phyloP scores from a whole-genome alignment of 768 basidiomycete species.

The Mycena olivaceomarginata region DNA sequence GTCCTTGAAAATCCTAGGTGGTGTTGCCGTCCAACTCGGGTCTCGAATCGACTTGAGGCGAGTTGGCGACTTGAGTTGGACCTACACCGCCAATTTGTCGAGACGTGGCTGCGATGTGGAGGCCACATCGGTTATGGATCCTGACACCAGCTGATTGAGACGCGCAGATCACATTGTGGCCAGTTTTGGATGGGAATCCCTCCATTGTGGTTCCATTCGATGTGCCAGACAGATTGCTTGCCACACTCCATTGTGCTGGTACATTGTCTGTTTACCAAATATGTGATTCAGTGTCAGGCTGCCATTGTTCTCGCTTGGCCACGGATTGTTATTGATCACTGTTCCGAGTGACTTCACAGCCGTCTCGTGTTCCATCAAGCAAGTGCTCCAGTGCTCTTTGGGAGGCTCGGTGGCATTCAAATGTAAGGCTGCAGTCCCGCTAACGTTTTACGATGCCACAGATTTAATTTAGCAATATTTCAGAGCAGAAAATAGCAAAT shows the following conservation, averaged over 20 bases:
- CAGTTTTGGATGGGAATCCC: constrained; percentile 22
- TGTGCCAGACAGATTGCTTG: neutral
- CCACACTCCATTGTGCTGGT: neutral
- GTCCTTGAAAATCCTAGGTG: too few relatives aligned
- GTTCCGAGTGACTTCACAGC: too few relatives aligned
- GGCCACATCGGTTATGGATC: neutral
- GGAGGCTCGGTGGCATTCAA: too few relatives aligned
- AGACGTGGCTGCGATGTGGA: constrained; percentile 10
- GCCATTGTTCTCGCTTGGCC: neutral
- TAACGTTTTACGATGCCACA: too few relatives aligned
- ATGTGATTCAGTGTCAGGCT: neutral
- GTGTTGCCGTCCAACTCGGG: too few relatives aligned
- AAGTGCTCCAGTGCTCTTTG: too few relatives aligned
- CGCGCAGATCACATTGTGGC: neutral
- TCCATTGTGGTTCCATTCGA: constrained; percentile 5
- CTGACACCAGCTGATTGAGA: neutral
- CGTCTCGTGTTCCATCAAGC: too few relatives aligned
- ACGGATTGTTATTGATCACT: too few relatives aligned
- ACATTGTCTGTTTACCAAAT: neutral
- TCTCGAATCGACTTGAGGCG: too few relatives aligned
- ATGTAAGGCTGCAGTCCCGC: too few relatives aligned
- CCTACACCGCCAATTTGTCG: neutral
- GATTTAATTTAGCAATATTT: too few relatives aligned
- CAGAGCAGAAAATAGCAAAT: neutral
- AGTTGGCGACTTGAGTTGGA: too few relatives aligned